A percentile compares a stretch with the other conserved stretches of the same genome.
Evolutionary conservation across 257 asterid genomes (phyloP).

Genomic region (Osmanthus fragrans): DNA sequence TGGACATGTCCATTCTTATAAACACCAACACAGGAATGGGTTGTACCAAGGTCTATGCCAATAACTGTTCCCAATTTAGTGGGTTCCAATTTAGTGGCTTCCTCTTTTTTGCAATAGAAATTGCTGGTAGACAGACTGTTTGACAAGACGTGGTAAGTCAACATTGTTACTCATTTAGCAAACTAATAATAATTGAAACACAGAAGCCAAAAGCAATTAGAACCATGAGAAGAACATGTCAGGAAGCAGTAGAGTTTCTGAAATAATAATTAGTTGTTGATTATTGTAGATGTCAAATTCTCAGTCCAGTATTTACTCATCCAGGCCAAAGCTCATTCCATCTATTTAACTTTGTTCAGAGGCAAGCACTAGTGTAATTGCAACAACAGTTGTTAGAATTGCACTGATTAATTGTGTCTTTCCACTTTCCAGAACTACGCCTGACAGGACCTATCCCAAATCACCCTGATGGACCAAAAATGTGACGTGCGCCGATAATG

Average conservation of each 20-base stretch:
- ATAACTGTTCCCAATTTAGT: conserved; percentile 81
- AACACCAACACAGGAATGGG: conserved; percentile 95
- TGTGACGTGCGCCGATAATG: too few species aligned
- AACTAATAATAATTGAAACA: background rate
- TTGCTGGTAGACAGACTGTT: conserved; percentile 65
- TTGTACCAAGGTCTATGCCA: conserved; percentile 93
- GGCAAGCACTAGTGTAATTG: too few species aligned
- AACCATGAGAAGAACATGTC: background rate
- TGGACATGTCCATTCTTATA: conserved; percentile 93
- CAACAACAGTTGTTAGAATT: too few species aligned
- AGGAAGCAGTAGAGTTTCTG: background rate
- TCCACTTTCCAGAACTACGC: too few species aligned
- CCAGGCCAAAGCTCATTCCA: background rate
- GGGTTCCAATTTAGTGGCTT: conserved; percentile 66
- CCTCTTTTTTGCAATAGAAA: conserved; percentile 61
- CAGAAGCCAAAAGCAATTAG: background rate
- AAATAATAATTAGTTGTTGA: background rate
- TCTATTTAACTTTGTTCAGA: background rate
- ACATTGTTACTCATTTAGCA: background rate
- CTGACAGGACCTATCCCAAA: too few species aligned
- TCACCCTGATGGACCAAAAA: too few species aligned
- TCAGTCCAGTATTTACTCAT: background rate
- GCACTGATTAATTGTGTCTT: too few species aligned
- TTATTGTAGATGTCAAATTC: background rate
- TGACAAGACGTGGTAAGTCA: background rate